Base-by-base conservation (phyloP, 2,329 filamentous ascomycete genomes). In the Bertia moriformis region DNA sequence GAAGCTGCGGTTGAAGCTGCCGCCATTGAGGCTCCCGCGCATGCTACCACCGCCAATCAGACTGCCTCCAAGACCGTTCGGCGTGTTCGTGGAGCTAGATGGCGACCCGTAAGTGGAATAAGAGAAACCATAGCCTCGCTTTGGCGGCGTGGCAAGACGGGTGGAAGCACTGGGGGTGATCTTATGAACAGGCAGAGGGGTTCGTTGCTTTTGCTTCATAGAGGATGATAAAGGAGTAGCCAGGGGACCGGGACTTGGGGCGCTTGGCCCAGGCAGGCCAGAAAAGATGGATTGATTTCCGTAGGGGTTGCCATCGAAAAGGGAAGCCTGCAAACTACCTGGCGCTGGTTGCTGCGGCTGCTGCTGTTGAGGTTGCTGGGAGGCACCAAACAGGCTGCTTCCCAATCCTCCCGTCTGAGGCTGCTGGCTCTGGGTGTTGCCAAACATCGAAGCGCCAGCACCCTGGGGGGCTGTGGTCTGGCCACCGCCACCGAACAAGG, bases 31-130 rank as follows among this genome's bases (percentile, higher is more conserved):
- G 24, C 32, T 18, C 7, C 32, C 32, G 10, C 32, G 32, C 7
- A 35, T 7, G 15, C 10, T 35, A 27, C 22, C 22, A 18, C 88
- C 58, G 51, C 78, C 87, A 51, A 74, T 75, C 18, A 74, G 73
- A 39, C 82, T 61, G 14, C 67, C 69, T 27, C 73, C 77, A 4
- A 84, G 82, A 4, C 83, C 82, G 55, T 79, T 85, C 33, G 73
- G 66, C 27, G 66, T 69, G 52, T 79, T 77, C 3, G 81, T 72
- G 17, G 72, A 73, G 47, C 76, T 84, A 41, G 67, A 76, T 4
- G 89, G 87, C 1, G 83, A 88, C 35, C 85, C 86, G 49, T 93
- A 94, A 2, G 80, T 87, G 46, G 87, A 93, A 60, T 95, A 95
- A 2, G 83, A 87, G 56, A 95, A 93, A 2, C 89, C 89, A 53